phyloP scores from a whole-genome alignment of 2,329 filamentous ascomycete genomes.

The Diaporthe nobilis region DNA sequence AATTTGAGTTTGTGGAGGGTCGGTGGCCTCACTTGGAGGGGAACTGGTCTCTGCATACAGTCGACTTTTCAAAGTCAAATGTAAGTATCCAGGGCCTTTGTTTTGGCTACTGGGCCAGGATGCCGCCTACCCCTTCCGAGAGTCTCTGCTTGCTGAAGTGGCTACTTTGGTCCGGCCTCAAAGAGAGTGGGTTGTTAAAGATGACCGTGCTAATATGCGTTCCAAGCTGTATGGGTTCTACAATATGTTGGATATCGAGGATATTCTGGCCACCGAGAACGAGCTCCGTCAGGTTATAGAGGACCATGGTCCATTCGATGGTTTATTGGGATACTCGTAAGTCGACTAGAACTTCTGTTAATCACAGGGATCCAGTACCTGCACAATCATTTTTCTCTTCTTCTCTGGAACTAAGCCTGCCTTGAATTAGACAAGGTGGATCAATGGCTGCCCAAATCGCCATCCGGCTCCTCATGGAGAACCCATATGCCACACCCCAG shows the following conservation, averaged over 20 bases:
- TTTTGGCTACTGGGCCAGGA: not conserved
- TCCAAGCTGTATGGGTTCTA: constrained; percentile 39
- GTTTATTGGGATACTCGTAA: constrained; percentile 37
- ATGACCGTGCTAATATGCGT: not conserved
- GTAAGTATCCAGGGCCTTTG: constrained; percentile 1
- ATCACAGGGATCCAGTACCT: not conserved
- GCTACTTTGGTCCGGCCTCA: not conserved
- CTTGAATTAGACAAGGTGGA: constrained; percentile 34
- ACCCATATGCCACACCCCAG: constrained; percentile 39
- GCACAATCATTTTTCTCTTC: not conserved
- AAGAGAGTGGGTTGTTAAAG: not conserved
- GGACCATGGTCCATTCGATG: constrained; percentile 40
- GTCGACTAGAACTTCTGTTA: not conserved
- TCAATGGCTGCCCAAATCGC: constrained; percentile 40
- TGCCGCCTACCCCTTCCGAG: not conserved
- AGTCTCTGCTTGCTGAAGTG: not conserved
- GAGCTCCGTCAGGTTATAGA: constrained; percentile 40
- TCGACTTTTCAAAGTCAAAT: constrained; percentile 41
- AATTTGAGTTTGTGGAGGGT: constrained; percentile 41
- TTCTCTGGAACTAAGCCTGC: not conserved
- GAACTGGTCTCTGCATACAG: constrained; percentile 40
- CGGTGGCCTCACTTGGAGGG: constrained; percentile 40
- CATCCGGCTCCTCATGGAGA: constrained; percentile 36
- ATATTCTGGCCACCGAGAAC: constrained; percentile 40
- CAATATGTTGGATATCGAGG: constrained; percentile 38